Evolutionary conservation across 164 flowering plant genomes (phyloP).

Genomic region (Vitis rotundifolia): DNA sequence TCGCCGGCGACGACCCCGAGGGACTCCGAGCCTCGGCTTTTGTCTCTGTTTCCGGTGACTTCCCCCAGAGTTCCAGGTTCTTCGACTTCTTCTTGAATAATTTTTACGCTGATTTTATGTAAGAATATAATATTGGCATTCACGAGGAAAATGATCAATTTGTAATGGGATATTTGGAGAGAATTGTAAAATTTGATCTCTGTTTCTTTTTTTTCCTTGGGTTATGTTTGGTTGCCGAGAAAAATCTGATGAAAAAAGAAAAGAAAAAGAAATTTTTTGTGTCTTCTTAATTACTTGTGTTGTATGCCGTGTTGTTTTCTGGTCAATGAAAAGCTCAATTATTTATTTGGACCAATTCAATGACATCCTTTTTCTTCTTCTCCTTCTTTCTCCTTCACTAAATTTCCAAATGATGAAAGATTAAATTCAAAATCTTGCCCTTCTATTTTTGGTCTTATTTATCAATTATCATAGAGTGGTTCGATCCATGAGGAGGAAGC

Average conservation of each 20-base stretch:
- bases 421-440: too few species aligned
- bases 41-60: slow-evolving; percentile 62
- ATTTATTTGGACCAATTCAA: too few species aligned
- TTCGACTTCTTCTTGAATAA: slow-evolving; percentile 26
- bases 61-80: slow-evolving; percentile 59
- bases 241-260: neutral
- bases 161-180: slow-evolving; percentile 23
- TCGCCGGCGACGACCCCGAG: slow-evolving; percentile 63
- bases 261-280: neutral
- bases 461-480: too few species aligned
- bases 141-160: slow-evolving; percentile 2
- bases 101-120: slow-evolving; percentile 10
- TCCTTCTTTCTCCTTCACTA: neutral
- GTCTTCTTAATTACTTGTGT: neutral
- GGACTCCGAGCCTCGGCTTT: slow-evolving; percentile 51
- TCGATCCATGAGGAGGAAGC: too few species aligned
- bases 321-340: too few species aligned
- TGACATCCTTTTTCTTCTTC: neutral
- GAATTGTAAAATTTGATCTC: slow-evolving; percentile 18
- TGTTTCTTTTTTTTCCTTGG: neutral
- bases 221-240: slow-evolving; percentile 4
- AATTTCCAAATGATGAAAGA: too few species aligned
- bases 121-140: slow-evolving; percentile 20
- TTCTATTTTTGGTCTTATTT: too few species aligned
- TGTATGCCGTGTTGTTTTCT: too few species aligned